phyloP scores from a whole-genome alignment of 2,329 filamentous ascomycete species.

The Xylaria multiplex region DNA sequence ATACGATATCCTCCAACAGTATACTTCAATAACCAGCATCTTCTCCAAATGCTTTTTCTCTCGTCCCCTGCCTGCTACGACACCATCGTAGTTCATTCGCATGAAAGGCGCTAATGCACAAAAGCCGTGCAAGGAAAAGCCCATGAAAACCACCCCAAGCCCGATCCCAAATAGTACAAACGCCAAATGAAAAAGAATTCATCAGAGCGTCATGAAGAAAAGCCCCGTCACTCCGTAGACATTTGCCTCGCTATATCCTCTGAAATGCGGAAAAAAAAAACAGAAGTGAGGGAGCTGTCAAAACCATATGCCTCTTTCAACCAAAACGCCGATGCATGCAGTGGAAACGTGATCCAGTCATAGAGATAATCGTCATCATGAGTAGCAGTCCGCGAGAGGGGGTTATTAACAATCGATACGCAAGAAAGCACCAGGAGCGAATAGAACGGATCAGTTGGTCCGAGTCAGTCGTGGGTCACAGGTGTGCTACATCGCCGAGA shows the following conservation, averaged over 20 bases:
- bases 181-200: conserved; percentile 21
- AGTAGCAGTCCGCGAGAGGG: conserved; percentile 40
- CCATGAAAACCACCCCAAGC: conserved; percentile 1
- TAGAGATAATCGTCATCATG: conserved; percentile 57
- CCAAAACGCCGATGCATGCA: conserved; percentile 58
- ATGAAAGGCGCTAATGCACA: conserved; percentile 24
- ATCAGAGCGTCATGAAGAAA: conserved; percentile 26
- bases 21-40: conserved; percentile 25
- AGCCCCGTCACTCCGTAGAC: conserved; percentile 11
- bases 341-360: conserved; percentile 54
- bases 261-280: conserved; percentile 17
- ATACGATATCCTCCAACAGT: conserved; percentile 33
- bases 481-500: conserved; percentile 57
- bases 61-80: neutral
- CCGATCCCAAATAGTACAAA: conserved; percentile 16
- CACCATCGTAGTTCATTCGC: conserved; percentile 1
- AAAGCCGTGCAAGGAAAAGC: conserved; percentile 4
- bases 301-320: conserved; percentile 40
- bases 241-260: conserved; percentile 10
- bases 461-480: conserved; percentile 34
- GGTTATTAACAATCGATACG: conserved; percentile 42
- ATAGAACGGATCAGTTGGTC: conserved; percentile 37
- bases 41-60: conserved; percentile 23
- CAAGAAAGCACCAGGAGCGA: conserved; percentile 41
- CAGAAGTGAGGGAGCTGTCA: conserved; percentile 17